Conservation (phyloP, 1,139 yeast genomes). For the Lodderomyces jiufengensis region DNA sequence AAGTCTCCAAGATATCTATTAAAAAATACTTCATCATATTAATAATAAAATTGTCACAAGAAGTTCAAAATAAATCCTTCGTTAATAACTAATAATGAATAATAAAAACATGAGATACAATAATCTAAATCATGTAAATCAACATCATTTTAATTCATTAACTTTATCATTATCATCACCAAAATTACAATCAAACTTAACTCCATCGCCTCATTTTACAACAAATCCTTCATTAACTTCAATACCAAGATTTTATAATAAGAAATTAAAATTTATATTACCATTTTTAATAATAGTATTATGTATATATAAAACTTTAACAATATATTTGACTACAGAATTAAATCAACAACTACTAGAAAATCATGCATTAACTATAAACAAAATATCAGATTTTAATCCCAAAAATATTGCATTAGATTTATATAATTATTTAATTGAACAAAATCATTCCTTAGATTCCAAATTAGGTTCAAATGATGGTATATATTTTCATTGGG, state of each 20-base stretch:
- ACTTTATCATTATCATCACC: no score
- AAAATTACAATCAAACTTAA: neutral
- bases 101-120: no score
- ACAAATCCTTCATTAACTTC: neutral
- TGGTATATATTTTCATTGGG: constrained; percentile 41
- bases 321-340: constrained; percentile 12
- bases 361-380: constrained; percentile 21
- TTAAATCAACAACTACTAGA: constrained; percentile 25
- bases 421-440: constrained; percentile 18
- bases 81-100: no score
- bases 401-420: constrained; percentile 26
- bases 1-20: no score
- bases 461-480: constrained; percentile 13
- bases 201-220: neutral
- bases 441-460: constrained; percentile 1
- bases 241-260: constrained; percentile 16
- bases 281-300: constrained; percentile 16
- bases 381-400: constrained; percentile 22
- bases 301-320: constrained; percentile 16
- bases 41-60: no score
- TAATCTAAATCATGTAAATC: no score
- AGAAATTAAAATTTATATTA: constrained; percentile 18
- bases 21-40: no score
- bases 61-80: no score
- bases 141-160: neutral